Evolutionary conservation across 352 stramenopile genomes (phyloP).

Genomic region (Globisporangium perplexum): DNA sequence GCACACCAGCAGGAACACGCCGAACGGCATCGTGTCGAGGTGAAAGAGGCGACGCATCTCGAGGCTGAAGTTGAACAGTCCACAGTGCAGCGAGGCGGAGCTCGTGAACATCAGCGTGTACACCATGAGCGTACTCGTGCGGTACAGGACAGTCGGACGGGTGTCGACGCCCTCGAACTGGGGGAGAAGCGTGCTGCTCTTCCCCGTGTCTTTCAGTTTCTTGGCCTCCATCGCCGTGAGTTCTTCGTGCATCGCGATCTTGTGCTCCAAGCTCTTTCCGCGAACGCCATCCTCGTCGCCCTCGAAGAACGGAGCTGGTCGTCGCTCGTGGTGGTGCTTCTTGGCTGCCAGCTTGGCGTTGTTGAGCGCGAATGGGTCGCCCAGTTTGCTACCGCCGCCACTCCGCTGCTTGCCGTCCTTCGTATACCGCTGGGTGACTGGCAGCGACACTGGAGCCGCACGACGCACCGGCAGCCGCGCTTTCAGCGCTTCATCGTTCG

Average conservation of each 20-base stretch:
- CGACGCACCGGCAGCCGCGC: constrained; percentile 6
- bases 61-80: constrained; percentile 56
- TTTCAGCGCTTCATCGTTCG: constrained; percentile 16
- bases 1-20: constrained; percentile 44
- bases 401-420: constrained; percentile 1
- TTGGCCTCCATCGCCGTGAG: constrained; percentile 5
- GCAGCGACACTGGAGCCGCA: not conserved
- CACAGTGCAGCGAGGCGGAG: constrained; percentile 50
- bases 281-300: not conserved
- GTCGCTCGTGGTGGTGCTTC: constrained; percentile 7
- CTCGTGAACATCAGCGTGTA: constrained; percentile 52
- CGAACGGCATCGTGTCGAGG: constrained; percentile 47
- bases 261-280: constrained; percentile 14
- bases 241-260: constrained; percentile 16
- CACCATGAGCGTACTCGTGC: constrained; percentile 24
- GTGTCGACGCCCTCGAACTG: not conserved
- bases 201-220: not conserved
- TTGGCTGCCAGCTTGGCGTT: constrained; percentile 3
- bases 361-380: not conserved
- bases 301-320: not conserved
- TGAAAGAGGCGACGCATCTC: constrained; percentile 38
- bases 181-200: constrained; percentile 1
- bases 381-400: not conserved
- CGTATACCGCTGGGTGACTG: not conserved
- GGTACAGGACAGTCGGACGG: constrained; percentile 12